Conservation (phyloP, 495 filamentous ascomycete genomes). For the Bacidia rubella region DNA sequence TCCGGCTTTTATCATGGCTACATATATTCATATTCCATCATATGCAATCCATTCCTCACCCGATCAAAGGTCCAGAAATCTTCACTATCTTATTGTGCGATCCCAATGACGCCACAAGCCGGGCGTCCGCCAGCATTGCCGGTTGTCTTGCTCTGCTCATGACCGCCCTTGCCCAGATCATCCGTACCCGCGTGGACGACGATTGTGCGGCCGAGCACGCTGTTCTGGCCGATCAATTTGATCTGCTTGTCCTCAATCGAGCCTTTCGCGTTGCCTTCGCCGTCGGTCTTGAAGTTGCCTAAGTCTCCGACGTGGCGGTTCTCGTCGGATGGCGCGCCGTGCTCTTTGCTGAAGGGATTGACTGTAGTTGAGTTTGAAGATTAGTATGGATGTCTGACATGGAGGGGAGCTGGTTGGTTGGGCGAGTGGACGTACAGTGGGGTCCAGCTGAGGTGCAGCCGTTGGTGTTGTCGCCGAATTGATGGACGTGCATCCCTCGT, state of each 20-base stretch:
- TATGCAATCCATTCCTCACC: too few relatives aligned
- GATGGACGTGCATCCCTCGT: conserved; percentile 95
- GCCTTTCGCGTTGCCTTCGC: conserved; percentile 73
- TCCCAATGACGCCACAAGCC: conserved; percentile 57
- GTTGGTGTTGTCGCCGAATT: conserved; percentile 99
- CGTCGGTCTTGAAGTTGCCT: conserved; percentile 92
- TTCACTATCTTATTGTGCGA: conserved; percentile 9
- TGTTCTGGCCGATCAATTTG: conserved; percentile 91
- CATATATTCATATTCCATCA: neutral
- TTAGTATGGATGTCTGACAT: conserved; percentile 49
- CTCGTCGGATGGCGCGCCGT: conserved; percentile 72
- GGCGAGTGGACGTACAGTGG: conserved; percentile 68
- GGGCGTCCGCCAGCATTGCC: conserved; percentile 87
- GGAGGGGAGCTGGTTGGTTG: neutral
- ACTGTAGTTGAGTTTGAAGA: conserved; percentile 35
- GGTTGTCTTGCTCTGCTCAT: conserved; percentile 92
- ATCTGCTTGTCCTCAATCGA: conserved; percentile 60
- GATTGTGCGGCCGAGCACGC: conserved; percentile 88
- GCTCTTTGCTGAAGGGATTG: conserved; percentile 85
- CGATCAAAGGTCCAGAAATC: neutral
- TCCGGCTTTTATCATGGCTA: neutral
- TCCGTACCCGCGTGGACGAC: conserved; percentile 92
- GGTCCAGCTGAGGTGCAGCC: conserved; percentile 96
- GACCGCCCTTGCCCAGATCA: conserved; percentile 79
- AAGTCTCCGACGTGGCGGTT: conserved; percentile 92